A percentile compares a stretch with the other conserved stretches of the same genome.
These are phyloP conservation scores for Penicillium sp. DNA, from an alignment of 2,329 filamentous ascomycete species.

Conservation along the genomic window DNA sequence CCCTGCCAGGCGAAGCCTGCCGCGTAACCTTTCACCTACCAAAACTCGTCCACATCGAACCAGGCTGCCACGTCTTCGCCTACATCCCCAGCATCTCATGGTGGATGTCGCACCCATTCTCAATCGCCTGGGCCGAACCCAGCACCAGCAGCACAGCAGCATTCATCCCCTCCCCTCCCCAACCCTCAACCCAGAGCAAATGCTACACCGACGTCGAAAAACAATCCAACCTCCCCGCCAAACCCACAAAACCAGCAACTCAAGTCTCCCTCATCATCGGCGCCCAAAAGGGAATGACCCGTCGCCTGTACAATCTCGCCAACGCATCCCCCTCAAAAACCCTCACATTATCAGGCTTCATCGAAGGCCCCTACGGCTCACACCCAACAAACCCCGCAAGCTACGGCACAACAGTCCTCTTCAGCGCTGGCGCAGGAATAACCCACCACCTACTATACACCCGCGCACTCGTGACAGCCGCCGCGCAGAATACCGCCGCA, in stretches of 20 bases:
- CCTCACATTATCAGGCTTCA: constrained; percentile 55
- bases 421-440: constrained; percentile 66
- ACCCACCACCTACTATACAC: constrained; percentile 65
- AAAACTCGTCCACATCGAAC: constrained; percentile 53
- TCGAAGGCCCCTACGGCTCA: constrained; percentile 65
- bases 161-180: constrained; percentile 16
- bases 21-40: constrained; percentile 61
- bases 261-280: constrained; percentile 59
- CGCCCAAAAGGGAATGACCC: constrained; percentile 64
- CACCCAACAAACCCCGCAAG: constrained; percentile 57
- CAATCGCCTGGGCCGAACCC: constrained; percentile 48
- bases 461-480: constrained; percentile 57
- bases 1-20: constrained; percentile 60
- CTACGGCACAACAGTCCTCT: constrained; percentile 65
- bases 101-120: constrained; percentile 53
- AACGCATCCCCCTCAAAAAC: constrained; percentile 49
- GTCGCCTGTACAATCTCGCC: constrained; percentile 59
- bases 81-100: constrained; percentile 55
- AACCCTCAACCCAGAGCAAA: constrained; percentile 1
- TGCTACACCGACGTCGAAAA: constrained; percentile 35
- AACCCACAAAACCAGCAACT: constrained; percentile 20
- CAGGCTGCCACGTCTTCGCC: constrained; percentile 61
- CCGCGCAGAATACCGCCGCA: constrained; percentile 53
- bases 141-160: constrained; percentile 14
- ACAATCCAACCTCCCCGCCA: constrained; percentile 27